Base-by-base conservation (phyloP, 768 basidiomycete species). In the Boletellus ananas region DNA sequence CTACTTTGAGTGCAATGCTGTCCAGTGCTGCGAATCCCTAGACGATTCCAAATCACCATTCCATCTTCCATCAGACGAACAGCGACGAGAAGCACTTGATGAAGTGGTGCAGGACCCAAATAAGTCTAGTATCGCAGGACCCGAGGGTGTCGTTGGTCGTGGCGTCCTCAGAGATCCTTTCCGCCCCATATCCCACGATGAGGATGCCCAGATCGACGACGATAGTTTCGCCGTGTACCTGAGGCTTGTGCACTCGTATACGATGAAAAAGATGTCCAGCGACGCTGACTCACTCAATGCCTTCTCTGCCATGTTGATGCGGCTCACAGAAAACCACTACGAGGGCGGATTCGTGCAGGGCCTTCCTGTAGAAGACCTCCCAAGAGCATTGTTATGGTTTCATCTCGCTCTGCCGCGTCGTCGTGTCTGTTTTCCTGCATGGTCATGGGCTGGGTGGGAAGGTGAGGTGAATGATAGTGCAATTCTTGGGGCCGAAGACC, bases 1-100 rank as follows among this genome's bases (percentile, higher is more conserved):
- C 13, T 59, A 58, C 23, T 62, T 58, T 10, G 56, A 58, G 34
- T 60, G 54, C 21, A 55, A 52, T 18, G 34, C 46, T 7, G 14
- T 49, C 27, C 40, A 41, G n/a, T 27, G 40, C 27, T 41, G 23
- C 16, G 40, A 27, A 14, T 27, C 40, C 6, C 7, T 52, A 1
- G 46, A 55, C 11, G 46, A 60, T n/a, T 42, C 48, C 4, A 20
- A 8, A 31, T 60, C 59, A 10, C 50, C 37, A 11, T 55, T 61
- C 38, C 51, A 51, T 47, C 42, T 50, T 16, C 20, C 4, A 17
- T 54, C 58, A 0, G 46, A 61, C 20, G 25, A 38, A 3, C 7
- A 44, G 18, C 52, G 45, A 8, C 23, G 2, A 17, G 35, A 4
- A 14, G 20, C 31, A 0, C 33, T 55, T 3, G 16, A 27, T 11